Conservation (phyloP, 768 basidiomycete species). For the Leccinum subgranulosum region DNA sequence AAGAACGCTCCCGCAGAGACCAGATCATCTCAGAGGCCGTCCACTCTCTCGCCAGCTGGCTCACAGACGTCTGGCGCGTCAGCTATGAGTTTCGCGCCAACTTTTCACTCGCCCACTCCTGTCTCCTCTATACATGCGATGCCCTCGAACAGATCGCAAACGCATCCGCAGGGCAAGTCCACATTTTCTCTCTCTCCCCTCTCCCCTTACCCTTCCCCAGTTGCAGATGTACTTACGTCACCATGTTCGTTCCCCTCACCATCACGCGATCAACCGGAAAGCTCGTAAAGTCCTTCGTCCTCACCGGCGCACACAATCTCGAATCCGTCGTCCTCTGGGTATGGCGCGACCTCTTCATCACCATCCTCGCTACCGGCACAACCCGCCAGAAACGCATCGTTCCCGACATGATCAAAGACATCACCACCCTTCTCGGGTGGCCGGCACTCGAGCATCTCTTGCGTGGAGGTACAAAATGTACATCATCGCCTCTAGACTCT, state of each 20-base stretch:
- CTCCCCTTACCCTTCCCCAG: constrained; percentile 30
- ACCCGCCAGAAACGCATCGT: constrained; percentile 32
- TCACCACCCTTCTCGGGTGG: constrained; percentile 51
- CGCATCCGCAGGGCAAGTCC: constrained; percentile 36
- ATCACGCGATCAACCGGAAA: constrained; percentile 45
- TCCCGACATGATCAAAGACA: constrained; percentile 57
- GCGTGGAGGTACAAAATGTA: constrained; percentile 48
- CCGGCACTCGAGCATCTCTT: constrained; percentile 48
- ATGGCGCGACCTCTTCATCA: constrained; percentile 67
- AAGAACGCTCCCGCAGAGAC: constrained; percentile 50
- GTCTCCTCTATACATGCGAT: constrained; percentile 51
- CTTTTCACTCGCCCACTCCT: constrained; percentile 51
- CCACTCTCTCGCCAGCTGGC: constrained; percentile 53
- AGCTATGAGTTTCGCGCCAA: constrained; percentile 57
- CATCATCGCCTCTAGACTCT: constrained; percentile 11
- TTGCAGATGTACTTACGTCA: constrained; percentile 52
- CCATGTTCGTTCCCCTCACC: constrained; percentile 42
- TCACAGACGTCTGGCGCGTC: constrained; percentile 61
- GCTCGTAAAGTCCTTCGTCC: constrained; percentile 44
- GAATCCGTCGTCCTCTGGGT: constrained; percentile 54
- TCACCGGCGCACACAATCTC: constrained; percentile 47
- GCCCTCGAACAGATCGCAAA: constrained; percentile 43
- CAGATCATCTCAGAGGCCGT: constrained; percentile 56
- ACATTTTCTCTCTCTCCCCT: constrained; percentile 9
- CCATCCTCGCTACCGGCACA: constrained; percentile 43